Evolutionary conservation across 805 yeast species (phyloP).

Genomic region (Saccharomycopsis sp.): DNA sequence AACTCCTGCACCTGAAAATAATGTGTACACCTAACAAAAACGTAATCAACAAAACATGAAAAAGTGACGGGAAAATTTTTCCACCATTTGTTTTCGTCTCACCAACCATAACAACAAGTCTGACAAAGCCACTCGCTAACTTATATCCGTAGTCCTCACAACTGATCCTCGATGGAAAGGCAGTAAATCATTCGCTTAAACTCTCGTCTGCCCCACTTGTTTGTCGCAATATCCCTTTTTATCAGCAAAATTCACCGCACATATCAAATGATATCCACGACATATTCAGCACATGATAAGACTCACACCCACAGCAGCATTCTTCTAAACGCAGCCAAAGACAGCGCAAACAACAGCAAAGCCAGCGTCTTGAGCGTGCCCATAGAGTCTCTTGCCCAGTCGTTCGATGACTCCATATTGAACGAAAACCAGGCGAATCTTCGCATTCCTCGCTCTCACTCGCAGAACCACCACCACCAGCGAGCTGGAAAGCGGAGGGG

Average conservation of each 20-base stretch:
- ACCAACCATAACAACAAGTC: background rate
- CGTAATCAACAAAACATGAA: background rate
- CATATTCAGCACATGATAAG: background rate
- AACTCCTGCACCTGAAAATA: no score
- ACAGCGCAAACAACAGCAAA: background rate
- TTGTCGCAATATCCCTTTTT: no score
- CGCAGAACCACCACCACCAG: background rate
- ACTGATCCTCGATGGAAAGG: background rate
- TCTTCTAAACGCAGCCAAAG: background rate
- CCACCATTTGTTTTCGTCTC: background rate
- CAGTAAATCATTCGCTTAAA: background rate
- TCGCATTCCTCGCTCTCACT: background rate
- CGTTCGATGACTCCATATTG: background rate
- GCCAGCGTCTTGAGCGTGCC: background rate
- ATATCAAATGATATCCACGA: background rate
- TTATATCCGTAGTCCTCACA: background rate
- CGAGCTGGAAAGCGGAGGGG: slow-evolving; percentile 13
- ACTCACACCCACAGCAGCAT: background rate
- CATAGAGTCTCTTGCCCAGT: background rate
- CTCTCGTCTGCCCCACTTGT: background rate
- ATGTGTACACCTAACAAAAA: no score
- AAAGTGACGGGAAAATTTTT: background rate
- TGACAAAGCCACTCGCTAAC: background rate
- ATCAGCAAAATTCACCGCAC: no score
- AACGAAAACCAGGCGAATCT: background rate